Base-by-base conservation (phyloP, 148 eudicot genomes). In the Diospyros kaki region DNA sequence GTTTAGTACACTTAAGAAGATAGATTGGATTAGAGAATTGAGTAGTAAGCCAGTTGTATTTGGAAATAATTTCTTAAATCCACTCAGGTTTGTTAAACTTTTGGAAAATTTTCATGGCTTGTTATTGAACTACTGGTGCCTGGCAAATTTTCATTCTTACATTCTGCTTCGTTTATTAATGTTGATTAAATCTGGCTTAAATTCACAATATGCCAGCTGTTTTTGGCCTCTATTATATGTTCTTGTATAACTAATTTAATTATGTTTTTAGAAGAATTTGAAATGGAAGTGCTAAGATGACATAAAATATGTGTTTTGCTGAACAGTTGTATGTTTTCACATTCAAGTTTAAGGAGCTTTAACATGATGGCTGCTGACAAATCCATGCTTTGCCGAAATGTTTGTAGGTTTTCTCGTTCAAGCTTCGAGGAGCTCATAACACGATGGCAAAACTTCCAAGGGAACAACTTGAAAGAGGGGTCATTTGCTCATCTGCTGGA, bases 401-500 rank as follows among this genome's bases (percentile, higher is more conserved):
- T 58, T 73, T 70, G 77, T 77, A 95, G 99, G 99, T 95, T 41
- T 95, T 95, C 73, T 95, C 99, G 4, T 95, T 95, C 81, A 95
- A 95, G 87, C 78, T 95, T 71, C 86, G 96, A 50, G 97, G 99
- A 74, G 99, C 99, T 50, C 92, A 95, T 61, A 95, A 95, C 75
- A 92, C 92, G 99, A 95, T 95, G 97, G 93, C 84, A 6, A 95
- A 90, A 68, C 94, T 95, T 84, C 81, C 96, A 2, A 81, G 77
- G 67, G 90, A 86, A 51, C 96, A 92, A 81, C 77, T 95, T 50
- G 89, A 84, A 69, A 89, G 75, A 73, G 98, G 98, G 14, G 97
- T 95, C 58, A 87, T 95, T 44, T 95, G 99, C 84, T 90, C 99
- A 56, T 95, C 99, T 18, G 99, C 99, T 39, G 99, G 99, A 73